A percentile compares a stretch with the other conserved stretches of the same genome.
These are phyloP conservation scores for Termitomyces sp. DNA, from an alignment of 768 basidiomycete species.

Conservation along the genomic window DNA sequence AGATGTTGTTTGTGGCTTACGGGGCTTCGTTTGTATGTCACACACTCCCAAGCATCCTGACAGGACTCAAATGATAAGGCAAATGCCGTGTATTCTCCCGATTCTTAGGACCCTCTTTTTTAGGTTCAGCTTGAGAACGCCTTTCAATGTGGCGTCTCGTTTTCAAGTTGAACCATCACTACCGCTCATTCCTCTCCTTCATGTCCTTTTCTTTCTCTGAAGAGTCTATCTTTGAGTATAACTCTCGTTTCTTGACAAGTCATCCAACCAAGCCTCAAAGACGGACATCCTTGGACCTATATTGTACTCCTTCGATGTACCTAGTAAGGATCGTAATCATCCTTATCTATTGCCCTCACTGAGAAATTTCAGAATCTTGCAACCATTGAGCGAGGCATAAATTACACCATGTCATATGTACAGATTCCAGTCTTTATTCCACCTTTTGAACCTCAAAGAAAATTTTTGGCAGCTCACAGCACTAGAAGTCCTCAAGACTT, in stretches of 20 bases:
- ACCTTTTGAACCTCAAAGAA: background rate
- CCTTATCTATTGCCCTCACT: background rate
- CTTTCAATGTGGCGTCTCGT: constrained; percentile 6
- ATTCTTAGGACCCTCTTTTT: constrained; percentile 1
- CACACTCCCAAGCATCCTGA: background rate
- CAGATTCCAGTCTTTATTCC: background rate
- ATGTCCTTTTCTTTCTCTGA: constrained; percentile 8
- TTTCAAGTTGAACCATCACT: background rate
- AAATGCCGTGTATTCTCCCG: background rate
- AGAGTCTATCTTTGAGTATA: background rate
- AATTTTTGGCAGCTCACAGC: background rate
- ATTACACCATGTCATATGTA: background rate
- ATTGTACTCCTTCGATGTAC: background rate
- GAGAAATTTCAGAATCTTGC: background rate
- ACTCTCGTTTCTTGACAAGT: background rate
- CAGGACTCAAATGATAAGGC: background rate
- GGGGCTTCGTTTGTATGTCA: background rate
- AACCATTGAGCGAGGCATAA: background rate
- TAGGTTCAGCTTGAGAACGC: background rate
- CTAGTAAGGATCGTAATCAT: background rate
- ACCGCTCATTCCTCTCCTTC: background rate
- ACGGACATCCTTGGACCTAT: background rate
- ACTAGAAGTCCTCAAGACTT: background rate
- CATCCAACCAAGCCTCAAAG: background rate
- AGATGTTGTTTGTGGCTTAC: background rate